Percentiles rank a stretch among this genome's conserved stretches.
Conservation (phyloP, 2,329 filamentous ascomycete species). For the Chaetomiaceae sp. region DNA sequence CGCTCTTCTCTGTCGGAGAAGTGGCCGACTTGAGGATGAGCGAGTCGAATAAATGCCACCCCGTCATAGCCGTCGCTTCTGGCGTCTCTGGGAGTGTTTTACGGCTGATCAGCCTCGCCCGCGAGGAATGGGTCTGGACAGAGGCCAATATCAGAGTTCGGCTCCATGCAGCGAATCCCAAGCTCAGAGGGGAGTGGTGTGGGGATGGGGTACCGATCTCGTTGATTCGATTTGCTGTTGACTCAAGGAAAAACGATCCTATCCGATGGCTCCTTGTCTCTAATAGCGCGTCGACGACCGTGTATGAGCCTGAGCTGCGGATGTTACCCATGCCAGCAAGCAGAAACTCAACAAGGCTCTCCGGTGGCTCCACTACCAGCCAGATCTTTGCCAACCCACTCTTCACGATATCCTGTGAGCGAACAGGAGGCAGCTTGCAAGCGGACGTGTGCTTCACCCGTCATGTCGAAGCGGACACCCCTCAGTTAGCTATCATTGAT, state of each 20-base stretch:
- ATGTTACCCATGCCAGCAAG: constrained; percentile 12
- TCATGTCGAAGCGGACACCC: constrained; percentile 42
- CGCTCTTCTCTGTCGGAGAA: constrained; percentile 54
- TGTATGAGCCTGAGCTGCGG: constrained; percentile 50
- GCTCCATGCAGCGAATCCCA: constrained; percentile 41
- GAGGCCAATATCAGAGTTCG: constrained; percentile 44
- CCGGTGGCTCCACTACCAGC: constrained; percentile 20
- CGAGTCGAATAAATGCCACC: constrained; percentile 26
- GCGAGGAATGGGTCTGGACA: constrained; percentile 53
- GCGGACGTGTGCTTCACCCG: constrained; percentile 64
- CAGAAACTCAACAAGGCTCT: neutral
- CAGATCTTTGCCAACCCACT: constrained; percentile 53
- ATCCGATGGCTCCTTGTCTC: constrained; percentile 53
- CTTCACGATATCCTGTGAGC: constrained; percentile 45
- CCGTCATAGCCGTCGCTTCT: constrained; percentile 44
- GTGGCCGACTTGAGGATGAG: constrained; percentile 40
- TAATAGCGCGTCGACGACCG: constrained; percentile 46
- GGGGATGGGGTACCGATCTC: constrained; percentile 48
- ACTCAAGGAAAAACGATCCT: constrained; percentile 34
- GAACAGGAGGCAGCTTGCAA: constrained; percentile 54
- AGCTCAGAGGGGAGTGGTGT: constrained; percentile 50
- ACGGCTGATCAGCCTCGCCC: constrained; percentile 48
- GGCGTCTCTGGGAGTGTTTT: constrained; percentile 58
- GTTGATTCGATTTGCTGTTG: constrained; percentile 47
- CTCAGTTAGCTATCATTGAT: constrained; percentile 64